Percentiles rank a stretch among this genome's conserved stretches.
These are phyloP conservation scores for Coleophoma crateriformis DNA, from an alignment of 2,329 filamentous ascomycete species.

Conservation along the genomic window DNA sequence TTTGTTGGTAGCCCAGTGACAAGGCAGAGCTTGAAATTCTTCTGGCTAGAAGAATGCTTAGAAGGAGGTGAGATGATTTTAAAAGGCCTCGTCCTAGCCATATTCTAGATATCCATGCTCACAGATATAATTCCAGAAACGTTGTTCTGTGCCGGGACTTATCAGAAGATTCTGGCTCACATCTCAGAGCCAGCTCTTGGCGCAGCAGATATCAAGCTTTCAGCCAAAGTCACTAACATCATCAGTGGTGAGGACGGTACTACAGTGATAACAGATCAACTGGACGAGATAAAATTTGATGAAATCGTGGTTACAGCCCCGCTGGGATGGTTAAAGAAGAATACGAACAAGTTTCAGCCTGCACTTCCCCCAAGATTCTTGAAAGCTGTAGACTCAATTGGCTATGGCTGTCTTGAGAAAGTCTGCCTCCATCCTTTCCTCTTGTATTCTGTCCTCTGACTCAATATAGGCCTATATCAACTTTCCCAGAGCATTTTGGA, in stretches of 20 bases:
- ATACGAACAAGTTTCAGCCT: slow-evolving; percentile 36
- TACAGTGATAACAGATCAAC: slow-evolving; percentile 11
- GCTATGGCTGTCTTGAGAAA: slow-evolving; percentile 44
- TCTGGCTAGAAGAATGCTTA: slow-evolving; percentile 53
- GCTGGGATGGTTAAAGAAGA: slow-evolving; percentile 41
- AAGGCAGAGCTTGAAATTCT: slow-evolving; percentile 48
- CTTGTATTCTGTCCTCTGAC: background rate
- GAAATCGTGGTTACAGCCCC: slow-evolving; percentile 45
- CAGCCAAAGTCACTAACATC: slow-evolving; percentile 16
- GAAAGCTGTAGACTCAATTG: slow-evolving; percentile 41
- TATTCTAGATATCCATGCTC: too few relatives aligned
- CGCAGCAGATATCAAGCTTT: slow-evolving; percentile 16
- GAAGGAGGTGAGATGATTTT: slow-evolving; percentile 33
- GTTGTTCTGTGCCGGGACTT: slow-evolving; percentile 25
- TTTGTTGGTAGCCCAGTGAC: slow-evolving; percentile 45
- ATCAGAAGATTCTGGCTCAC: slow-evolving; percentile 20
- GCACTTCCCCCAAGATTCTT: slow-evolving; percentile 34
- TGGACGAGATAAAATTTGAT: slow-evolving; percentile 23
- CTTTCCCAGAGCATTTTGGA: slow-evolving; percentile 61
- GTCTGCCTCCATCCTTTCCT: slow-evolving; percentile 18
- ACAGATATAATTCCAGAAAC: slow-evolving; percentile 16
- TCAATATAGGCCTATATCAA: slow-evolving; percentile 33
- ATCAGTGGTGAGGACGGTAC: slow-evolving; percentile 5
- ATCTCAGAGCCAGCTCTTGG: slow-evolving; percentile 20
- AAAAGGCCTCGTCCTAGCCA: too few relatives aligned